phyloP scores from a whole-genome alignment of 495 filamentous ascomycete genomes.

The Xylaria grammica region DNA sequence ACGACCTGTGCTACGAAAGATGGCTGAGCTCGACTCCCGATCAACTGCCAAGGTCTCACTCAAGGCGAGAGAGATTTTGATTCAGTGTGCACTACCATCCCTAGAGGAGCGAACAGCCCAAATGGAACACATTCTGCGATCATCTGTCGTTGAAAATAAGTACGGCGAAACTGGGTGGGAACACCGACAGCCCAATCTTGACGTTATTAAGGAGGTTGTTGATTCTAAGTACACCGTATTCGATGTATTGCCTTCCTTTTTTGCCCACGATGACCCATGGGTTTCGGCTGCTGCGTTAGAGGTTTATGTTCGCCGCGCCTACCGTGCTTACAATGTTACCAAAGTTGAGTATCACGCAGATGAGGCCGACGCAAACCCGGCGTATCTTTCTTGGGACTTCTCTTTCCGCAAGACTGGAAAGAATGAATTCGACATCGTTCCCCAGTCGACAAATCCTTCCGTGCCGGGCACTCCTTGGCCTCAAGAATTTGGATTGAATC shows the following conservation, averaged over 20 bases:
- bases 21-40: conserved; percentile 90
- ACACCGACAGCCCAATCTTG: conserved; percentile 85
- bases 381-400: conserved; percentile 93
- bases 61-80: conserved; percentile 95
- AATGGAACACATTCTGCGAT: conserved; percentile 98
- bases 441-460: conserved; percentile 76
- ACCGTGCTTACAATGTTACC: conserved; percentile 92
- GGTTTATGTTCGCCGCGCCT: conserved; percentile 94
- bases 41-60: conserved; percentile 92
- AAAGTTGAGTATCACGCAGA: conserved; percentile 82
- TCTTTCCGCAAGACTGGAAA: conserved; percentile 87
- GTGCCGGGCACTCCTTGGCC: conserved; percentile 78
- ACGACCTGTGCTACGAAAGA: conserved; percentile 77
- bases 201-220: conserved; percentile 93
- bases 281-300: conserved; percentile 93
- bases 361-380: conserved; percentile 72
- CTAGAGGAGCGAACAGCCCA: conserved; percentile 92
- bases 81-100: conserved; percentile 94
- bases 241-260: conserved; percentile 93
- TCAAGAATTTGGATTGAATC: conserved; percentile 68
- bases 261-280: conserved; percentile 91
- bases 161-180: conserved; percentile 98
- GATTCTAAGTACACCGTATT: conserved; percentile 99
- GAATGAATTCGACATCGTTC: conserved; percentile 80
- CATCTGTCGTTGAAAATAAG: conserved; percentile 93